Evolutionary conservation across 352 stramenopile genomes (phyloP), one percentile per base, ranked within the genome.

Genomic region (Globisporangium paddicum): DNA sequence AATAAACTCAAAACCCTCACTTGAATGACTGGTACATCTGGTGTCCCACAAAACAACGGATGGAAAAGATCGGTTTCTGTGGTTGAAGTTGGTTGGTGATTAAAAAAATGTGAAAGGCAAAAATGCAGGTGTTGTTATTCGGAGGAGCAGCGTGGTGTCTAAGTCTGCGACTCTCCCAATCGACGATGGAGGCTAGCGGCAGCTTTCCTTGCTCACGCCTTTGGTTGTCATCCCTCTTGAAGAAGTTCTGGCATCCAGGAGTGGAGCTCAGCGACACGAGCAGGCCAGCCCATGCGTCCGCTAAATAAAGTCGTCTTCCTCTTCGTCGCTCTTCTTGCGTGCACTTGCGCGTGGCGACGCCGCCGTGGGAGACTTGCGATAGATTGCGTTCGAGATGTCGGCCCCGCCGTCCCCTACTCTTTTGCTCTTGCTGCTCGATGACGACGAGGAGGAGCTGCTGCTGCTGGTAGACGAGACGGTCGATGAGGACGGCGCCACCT

Each of bases 221-320:
- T 34, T 10, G 26, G 5, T 38, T 26, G 46, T 26, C 32, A 19
- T 32, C 25, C n/a, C 21, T 40, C 14, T 25, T 38, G 26, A 53
- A 7, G 21, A 52, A 44, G 38, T 14, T 41, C 11, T 14, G 13
- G 35, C 35, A 41, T 1, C 35, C 35, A 14, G 16, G 34, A 38
- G 8, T 2, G 8, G 10, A 38, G 34, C 10, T 5, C 34, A 38
- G 34, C 34, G 9, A 38, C 34, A 13, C 3, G 3, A 11, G 28
- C 6, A 26, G 5, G 25, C 45, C n/a, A n/a, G n/a, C n/a, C 23
- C 11, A 13, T 51, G 23, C 23, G n/a, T n/a, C 32, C 26, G n/a
- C 73, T 87, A 87, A 77, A 87, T 86, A 82, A 88, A 88, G 68
- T 88, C 76, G 48, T 83, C 78, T 59, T 85, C 78, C 16, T 85